Percentiles rank a stretch among this genome's conserved stretches.
Conservation (phyloP, 2,329 filamentous ascomycete species). For the Onygenales sp. region DNA sequence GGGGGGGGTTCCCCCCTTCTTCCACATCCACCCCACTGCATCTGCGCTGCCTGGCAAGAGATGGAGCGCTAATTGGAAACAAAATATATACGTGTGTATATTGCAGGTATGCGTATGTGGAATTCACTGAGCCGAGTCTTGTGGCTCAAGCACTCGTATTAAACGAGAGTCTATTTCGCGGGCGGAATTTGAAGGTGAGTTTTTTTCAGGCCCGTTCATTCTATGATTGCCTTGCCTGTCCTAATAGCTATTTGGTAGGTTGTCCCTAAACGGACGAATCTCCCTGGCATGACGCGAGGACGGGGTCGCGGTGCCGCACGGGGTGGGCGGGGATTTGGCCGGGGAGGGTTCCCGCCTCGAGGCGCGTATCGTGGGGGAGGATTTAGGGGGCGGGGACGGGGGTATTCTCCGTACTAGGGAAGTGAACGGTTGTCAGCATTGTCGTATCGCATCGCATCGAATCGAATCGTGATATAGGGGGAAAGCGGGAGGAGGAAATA, state of each 20-base stretch:
- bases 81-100: not conserved
- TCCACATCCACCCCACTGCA: not conserved
- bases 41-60: slow-evolving; percentile 53
- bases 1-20: no score
- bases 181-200: slow-evolving; percentile 83
- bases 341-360: slow-evolving; percentile 36
- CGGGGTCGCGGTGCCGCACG: slow-evolving; percentile 43
- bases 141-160: slow-evolving; percentile 89
- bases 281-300: slow-evolving; percentile 86
- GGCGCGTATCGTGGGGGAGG: slow-evolving; percentile 31
- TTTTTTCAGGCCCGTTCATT: not conserved
- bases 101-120: slow-evolving; percentile 91
- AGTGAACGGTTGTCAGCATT: not conserved
- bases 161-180: slow-evolving; percentile 93
- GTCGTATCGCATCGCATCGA: no score
- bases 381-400: slow-evolving; percentile 27
- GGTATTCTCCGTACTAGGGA: slow-evolving; percentile 36
- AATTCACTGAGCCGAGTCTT: slow-evolving; percentile 88
- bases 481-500: not conserved
- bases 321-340: slow-evolving; percentile 41
- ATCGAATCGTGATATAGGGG: not conserved
- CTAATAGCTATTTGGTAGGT: slow-evolving; percentile 42
- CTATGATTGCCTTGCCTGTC: no score
- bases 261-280: slow-evolving; percentile 82
- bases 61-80: slow-evolving; percentile 26